These are phyloP conservation scores for Pseudocercospora fijiensis DNA, from an alignment of 2,329 filamentous ascomycete species.

Conservation along the genomic window DNA sequence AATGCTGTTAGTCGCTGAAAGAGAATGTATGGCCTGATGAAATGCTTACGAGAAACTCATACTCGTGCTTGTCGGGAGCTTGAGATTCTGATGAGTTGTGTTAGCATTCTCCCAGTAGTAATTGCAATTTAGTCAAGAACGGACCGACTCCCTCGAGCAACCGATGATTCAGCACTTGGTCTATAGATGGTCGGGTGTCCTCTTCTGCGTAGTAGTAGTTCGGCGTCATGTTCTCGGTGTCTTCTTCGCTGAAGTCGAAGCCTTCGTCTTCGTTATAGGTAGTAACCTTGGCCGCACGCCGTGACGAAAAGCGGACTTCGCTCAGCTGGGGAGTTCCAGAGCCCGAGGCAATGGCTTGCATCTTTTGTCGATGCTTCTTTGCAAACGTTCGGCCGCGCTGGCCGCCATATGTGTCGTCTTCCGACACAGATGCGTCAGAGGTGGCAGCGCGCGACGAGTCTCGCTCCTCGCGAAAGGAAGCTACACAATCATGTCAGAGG, in stretches of 20 bases:
- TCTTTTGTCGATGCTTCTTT: slow-evolving; percentile 73
- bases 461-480: slow-evolving; percentile 29
- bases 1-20: slow-evolving; percentile 25
- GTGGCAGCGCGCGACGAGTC: slow-evolving; percentile 38
- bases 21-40: slow-evolving; percentile 1
- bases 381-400: slow-evolving; percentile 64
- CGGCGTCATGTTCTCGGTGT: slow-evolving; percentile 63
- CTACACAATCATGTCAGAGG: slow-evolving; percentile 34
- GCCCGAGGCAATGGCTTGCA: slow-evolving; percentile 60
- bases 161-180: slow-evolving; percentile 85
- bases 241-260: slow-evolving; percentile 57
- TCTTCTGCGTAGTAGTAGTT: slow-evolving; percentile 72
- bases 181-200: slow-evolving; percentile 80
- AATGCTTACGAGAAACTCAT: slow-evolving; percentile 66
- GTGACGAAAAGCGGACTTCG: slow-evolving; percentile 88
- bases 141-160: slow-evolving; percentile 62
- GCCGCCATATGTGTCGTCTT: slow-evolving; percentile 69
- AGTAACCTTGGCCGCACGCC: slow-evolving; percentile 73
- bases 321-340: slow-evolving; percentile 62
- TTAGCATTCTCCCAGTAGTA: not conserved
- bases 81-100: slow-evolving; percentile 25
- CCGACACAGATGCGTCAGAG: slow-evolving; percentile 61
- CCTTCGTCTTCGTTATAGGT: slow-evolving; percentile 69
- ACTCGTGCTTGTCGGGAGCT: slow-evolving; percentile 66
- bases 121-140: slow-evolving; percentile 17